Percentiles rank a stretch among this genome's conserved stretches.
Evolutionary conservation across 805 yeast genomes (phyloP).

Genomic region (Tetrapisispora namnaoensis): DNA sequence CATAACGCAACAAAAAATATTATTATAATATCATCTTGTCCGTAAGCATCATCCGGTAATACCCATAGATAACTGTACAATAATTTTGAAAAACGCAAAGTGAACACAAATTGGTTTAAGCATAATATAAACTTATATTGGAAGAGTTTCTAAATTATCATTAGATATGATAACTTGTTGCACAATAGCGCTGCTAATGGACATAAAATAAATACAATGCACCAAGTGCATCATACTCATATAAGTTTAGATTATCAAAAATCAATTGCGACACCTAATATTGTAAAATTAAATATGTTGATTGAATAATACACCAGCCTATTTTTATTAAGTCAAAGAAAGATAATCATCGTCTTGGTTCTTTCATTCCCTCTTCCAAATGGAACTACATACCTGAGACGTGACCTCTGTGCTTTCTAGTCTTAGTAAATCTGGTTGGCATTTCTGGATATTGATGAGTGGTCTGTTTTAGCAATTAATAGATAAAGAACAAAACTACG

Average conservation of each 20-base stretch:
- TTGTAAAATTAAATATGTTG: background rate
- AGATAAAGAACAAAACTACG: background rate
- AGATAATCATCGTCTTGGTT: conserved; percentile 28
- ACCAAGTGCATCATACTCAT: background rate
- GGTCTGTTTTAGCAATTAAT: background rate
- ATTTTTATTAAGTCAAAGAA: background rate
- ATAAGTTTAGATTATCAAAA: background rate
- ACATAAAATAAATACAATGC: too few species aligned
- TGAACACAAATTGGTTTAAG: background rate
- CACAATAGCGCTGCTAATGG: background rate
- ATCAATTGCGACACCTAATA: background rate
- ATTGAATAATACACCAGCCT: conserved; percentile 2
- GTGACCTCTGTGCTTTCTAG: conserved; percentile 99
- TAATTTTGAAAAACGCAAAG: too few species aligned
- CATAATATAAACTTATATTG: background rate
- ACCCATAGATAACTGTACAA: too few species aligned
- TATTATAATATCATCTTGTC: too few species aligned
- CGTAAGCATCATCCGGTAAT: too few species aligned
- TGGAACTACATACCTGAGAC: conserved; percentile 80
- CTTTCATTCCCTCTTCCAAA: conserved; percentile 33
- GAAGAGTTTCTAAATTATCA: background rate
- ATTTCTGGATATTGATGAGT: conserved; percentile 34
- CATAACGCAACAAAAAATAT: background rate
- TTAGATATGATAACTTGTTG: background rate
- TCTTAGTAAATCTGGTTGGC: conserved; percentile 99